phyloP scores from a whole-genome alignment of 1,284 basidiomycete species.

The Trametes hirsuta region DNA sequence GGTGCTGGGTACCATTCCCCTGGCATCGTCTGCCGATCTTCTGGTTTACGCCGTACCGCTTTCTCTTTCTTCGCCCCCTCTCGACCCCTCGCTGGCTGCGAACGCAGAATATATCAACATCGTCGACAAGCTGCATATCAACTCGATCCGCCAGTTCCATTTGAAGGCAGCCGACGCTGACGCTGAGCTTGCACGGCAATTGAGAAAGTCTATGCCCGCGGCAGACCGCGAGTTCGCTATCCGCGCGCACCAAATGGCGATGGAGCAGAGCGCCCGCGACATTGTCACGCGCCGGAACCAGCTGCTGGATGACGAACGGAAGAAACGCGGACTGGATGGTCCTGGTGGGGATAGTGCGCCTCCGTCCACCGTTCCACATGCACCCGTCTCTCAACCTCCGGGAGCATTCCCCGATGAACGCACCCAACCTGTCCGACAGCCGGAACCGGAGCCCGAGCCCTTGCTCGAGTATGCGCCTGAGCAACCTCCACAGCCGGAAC shows the following conservation, averaged over 20 bases:
- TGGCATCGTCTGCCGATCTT: conserved; percentile 4
- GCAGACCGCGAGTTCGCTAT: conserved; percentile 20
- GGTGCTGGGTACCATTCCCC: neutral
- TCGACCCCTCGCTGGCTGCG: conserved; percentile 4
- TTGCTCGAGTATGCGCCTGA: conserved; percentile 7
- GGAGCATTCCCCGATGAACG: conserved; percentile 24
- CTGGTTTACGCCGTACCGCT: conserved; percentile 21
- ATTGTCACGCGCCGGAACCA: conserved; percentile 17
- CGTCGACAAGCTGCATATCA: conserved; percentile 16
- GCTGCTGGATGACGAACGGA: conserved; percentile 14
- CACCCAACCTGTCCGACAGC: neutral
- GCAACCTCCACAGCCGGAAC: conserved; percentile 10
- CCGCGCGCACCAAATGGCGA: conserved; percentile 19
- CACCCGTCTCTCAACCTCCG: conserved; percentile 9
- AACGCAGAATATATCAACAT: conserved; percentile 13
- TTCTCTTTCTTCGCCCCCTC: conserved; percentile 5
- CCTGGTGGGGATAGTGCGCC: conserved; percentile 14
- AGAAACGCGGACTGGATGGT: conserved; percentile 15
- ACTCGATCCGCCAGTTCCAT: conserved; percentile 30
- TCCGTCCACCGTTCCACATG: neutral
- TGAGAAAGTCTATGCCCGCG: conserved; percentile 22
- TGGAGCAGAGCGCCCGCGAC: conserved; percentile 27
- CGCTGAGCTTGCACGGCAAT: conserved; percentile 26
- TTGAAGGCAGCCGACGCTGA: conserved; percentile 27
- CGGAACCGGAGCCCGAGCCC: conserved; percentile 3